phyloP scores from a whole-genome alignment of 2,329 filamentous ascomycete species.

The Aspergillus hortae region DNA sequence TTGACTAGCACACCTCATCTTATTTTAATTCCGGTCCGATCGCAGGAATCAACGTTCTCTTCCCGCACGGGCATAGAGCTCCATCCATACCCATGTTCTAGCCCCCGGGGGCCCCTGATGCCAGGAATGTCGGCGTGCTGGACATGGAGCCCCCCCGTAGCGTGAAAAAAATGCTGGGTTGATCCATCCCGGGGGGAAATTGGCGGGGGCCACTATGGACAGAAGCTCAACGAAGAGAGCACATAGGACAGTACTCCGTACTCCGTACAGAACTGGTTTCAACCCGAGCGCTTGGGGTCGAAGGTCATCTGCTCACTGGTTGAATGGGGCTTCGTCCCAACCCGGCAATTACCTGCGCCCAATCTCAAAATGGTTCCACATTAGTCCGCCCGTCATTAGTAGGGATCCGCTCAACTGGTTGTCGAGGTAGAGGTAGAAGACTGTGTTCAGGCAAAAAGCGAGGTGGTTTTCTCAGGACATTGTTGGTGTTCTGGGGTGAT shows the following conservation, averaged over 20 bases:
- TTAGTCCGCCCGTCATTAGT: constrained; percentile 17
- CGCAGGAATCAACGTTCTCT: no score
- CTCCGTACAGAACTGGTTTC: background rate
- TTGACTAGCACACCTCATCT: no score
- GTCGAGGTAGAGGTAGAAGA: no score
- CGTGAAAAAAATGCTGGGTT: background rate
- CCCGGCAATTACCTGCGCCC: constrained; percentile 11
- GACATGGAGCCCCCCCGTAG: constrained; percentile 5
- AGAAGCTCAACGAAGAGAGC: background rate
- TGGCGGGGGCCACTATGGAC: background rate
- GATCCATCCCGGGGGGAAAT: background rate
- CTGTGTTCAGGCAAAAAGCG: no score
- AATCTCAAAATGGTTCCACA: constrained; percentile 19
- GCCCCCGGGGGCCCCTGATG: no score
- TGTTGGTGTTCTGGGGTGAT: no score
- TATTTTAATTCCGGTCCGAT: no score
- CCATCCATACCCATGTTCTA: no score
- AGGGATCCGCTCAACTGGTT: background rate
- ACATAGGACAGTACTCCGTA: background rate
- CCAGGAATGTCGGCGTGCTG: no score
- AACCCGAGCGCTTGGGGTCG: constrained; percentile 7
- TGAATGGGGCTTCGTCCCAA: constrained; percentile 1
- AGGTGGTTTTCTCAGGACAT: no score
- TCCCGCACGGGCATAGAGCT: no score
- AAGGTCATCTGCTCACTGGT: constrained; percentile 16